phyloP scores from a whole-genome alignment of 2,329 filamentous ascomycete species.

The Ophiobolus disseminans region DNA sequence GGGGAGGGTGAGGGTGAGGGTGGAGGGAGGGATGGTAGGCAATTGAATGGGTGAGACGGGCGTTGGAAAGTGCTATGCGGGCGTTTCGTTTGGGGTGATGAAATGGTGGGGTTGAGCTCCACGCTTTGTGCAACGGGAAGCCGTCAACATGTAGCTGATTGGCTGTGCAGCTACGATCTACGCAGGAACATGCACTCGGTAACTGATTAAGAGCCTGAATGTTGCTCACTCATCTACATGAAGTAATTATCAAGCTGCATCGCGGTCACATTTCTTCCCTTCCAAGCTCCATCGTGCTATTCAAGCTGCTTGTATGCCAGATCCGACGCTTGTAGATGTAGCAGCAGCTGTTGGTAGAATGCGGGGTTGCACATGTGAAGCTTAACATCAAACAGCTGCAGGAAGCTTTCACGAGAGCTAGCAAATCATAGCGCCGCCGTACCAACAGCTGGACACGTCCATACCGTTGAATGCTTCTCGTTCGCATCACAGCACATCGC shows the following conservation, averaged over 20 bases:
- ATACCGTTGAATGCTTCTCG: too few relatives aligned
- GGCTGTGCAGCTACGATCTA: constrained; percentile 29
- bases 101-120: constrained; percentile 46
- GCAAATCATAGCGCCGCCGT: constrained; percentile 36
- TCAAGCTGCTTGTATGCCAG: neutral
- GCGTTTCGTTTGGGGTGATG: constrained; percentile 37
- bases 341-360: constrained; percentile 9
- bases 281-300: neutral
- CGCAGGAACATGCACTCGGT: constrained; percentile 21
- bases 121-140: constrained; percentile 30
- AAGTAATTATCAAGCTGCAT: neutral
- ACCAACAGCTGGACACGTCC: too few relatives aligned
- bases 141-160: constrained; percentile 24
- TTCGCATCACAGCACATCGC: too few relatives aligned
- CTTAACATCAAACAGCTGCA: constrained; percentile 26
- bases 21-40: constrained; percentile 21
- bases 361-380: constrained; percentile 40
- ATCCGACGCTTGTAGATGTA: neutral
- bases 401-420: constrained; percentile 15
- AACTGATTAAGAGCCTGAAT: constrained; percentile 19
- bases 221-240: constrained; percentile 12
- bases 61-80: constrained; percentile 3
- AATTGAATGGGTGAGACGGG: constrained; percentile 37
- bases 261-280: neutral
- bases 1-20: constrained; percentile 4